These are phyloP conservation scores for Xylaria sp. DNA, from an alignment of 2,329 filamentous ascomycete species.

Conservation along the genomic window DNA sequence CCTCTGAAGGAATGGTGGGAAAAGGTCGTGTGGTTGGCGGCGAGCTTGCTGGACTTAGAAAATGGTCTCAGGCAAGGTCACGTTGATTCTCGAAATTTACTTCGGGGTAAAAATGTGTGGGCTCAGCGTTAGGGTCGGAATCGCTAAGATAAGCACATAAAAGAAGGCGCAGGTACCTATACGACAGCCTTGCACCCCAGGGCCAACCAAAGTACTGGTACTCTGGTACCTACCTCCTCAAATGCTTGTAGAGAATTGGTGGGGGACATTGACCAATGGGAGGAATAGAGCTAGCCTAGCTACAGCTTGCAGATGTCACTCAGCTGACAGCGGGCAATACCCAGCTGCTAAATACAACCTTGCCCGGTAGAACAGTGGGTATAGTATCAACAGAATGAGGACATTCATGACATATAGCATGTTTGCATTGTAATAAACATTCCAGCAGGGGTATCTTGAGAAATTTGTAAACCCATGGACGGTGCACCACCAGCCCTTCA, in stretches of 20 bases:
- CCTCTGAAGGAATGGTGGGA: conserved; percentile 49
- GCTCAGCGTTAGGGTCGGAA: conserved; percentile 46
- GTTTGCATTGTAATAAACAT: neutral
- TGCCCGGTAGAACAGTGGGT: too few species aligned
- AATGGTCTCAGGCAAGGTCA: conserved; percentile 33
- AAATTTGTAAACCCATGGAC: conserved; percentile 18
- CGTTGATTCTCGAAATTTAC: conserved; percentile 41
- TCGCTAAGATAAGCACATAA: conserved; percentile 39
- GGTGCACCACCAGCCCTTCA: neutral
- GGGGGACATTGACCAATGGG: conserved; percentile 48
- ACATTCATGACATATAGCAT: neutral
- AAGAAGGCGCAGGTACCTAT: neutral
- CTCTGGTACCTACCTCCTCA: too few species aligned
- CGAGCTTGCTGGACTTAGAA: conserved; percentile 39
- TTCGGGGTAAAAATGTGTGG: conserved; percentile 59
- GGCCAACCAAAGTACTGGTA: neutral
- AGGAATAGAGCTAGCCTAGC: neutral
- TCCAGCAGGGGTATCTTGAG: conserved; percentile 36
- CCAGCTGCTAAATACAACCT: conserved; percentile 15
- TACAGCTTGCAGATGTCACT: conserved; percentile 18
- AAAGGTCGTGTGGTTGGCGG: conserved; percentile 43
- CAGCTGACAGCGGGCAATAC: conserved; percentile 18
- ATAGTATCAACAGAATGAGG: too few species aligned
- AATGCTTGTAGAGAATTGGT: conserved; percentile 37
- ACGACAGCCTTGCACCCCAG: neutral